These are phyloP conservation scores for Boletus insuetus DNA, from an alignment of 768 basidiomycete genomes.

Conservation along the genomic window DNA sequence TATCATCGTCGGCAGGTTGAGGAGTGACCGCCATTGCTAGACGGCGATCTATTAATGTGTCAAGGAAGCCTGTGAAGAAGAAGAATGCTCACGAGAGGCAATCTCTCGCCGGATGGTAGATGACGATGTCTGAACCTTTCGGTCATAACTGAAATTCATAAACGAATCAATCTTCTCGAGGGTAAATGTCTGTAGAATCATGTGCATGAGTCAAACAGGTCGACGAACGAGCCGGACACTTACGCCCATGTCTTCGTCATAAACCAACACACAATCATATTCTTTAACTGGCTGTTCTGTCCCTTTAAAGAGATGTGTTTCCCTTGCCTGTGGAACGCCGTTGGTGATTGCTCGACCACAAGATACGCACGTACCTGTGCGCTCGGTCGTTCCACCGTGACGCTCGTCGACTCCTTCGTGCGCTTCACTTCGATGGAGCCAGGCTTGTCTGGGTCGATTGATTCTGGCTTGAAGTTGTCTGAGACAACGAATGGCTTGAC, in stretches of 20 bases:
- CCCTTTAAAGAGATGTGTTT: slow-evolving; percentile 57
- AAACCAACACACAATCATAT: slow-evolving; percentile 75
- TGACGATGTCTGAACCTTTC: slow-evolving; percentile 36
- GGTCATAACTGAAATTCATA: slow-evolving; percentile 52
- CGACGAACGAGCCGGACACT: slow-evolving; percentile 22
- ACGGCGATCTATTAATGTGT: background rate
- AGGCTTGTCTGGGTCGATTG: slow-evolving; percentile 62
- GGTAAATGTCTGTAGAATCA: slow-evolving; percentile 54
- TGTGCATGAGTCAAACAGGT: slow-evolving; percentile 7
- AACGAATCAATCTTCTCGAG: slow-evolving; percentile 74
- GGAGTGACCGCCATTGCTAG: slow-evolving; percentile 20
- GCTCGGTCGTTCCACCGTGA: slow-evolving; percentile 65
- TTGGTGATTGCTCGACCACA: background rate
- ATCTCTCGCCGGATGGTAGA: slow-evolving; percentile 15
- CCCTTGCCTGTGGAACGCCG: slow-evolving; percentile 40
- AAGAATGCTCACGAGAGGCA: slow-evolving; percentile 23
- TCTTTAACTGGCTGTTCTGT: slow-evolving; percentile 60
- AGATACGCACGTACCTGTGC: slow-evolving; percentile 45
- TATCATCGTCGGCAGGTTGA: slow-evolving; percentile 27
- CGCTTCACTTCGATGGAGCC: slow-evolving; percentile 64
- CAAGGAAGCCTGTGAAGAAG: background rate
- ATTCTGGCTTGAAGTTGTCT: slow-evolving; percentile 79
- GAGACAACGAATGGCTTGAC: background rate
- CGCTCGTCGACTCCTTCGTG: slow-evolving; percentile 47
- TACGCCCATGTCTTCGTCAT: slow-evolving; percentile 72